phyloP scores from a whole-genome alignment of 2,329 filamentous ascomycete species.

The Teratosphaeria gauchensis region DNA sequence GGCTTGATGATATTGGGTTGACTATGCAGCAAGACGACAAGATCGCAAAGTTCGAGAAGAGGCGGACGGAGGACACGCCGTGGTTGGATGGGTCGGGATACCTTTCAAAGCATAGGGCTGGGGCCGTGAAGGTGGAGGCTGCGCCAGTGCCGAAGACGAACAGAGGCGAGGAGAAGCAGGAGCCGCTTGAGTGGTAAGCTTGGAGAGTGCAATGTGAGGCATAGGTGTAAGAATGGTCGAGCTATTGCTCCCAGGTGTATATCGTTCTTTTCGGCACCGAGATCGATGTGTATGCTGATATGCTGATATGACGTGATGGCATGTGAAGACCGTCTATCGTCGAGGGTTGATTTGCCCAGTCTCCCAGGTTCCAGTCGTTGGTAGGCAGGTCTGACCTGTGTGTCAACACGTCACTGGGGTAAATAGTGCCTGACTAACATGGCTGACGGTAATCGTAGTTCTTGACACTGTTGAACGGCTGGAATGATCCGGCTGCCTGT shows the following conservation, averaged over 20 bases:
- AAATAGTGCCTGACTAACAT: too few species aligned
- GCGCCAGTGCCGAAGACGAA: slow-evolving; percentile 79
- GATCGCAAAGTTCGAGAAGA: slow-evolving; percentile 72
- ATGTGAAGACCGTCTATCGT: too few species aligned
- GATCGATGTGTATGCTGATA: too few species aligned
- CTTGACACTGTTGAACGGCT: too few species aligned
- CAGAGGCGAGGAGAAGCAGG: slow-evolving; percentile 69
- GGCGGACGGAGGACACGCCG: slow-evolving; percentile 67
- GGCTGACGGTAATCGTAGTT: too few species aligned
- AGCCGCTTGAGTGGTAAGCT: slow-evolving; percentile 80
- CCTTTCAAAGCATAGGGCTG: slow-evolving; percentile 48
- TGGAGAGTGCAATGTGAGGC: not conserved
- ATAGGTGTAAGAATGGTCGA: not conserved
- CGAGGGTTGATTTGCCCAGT: too few species aligned
- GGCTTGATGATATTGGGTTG: slow-evolving; percentile 88
- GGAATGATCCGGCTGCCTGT: too few species aligned
- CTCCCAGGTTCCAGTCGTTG: too few species aligned
- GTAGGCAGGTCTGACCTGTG: too few species aligned
- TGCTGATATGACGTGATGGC: too few species aligned
- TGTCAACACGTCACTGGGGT: too few species aligned
- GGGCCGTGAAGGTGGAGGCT: slow-evolving; percentile 54
- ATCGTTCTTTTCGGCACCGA: too few species aligned
- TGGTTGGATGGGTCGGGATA: slow-evolving; percentile 88
- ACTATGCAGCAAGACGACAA: slow-evolving; percentile 89
- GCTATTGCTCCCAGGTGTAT: not conserved